Conservation (phyloP, 1,284 basidiomycete genomes). For the Kwoniella shivajii region DNA sequence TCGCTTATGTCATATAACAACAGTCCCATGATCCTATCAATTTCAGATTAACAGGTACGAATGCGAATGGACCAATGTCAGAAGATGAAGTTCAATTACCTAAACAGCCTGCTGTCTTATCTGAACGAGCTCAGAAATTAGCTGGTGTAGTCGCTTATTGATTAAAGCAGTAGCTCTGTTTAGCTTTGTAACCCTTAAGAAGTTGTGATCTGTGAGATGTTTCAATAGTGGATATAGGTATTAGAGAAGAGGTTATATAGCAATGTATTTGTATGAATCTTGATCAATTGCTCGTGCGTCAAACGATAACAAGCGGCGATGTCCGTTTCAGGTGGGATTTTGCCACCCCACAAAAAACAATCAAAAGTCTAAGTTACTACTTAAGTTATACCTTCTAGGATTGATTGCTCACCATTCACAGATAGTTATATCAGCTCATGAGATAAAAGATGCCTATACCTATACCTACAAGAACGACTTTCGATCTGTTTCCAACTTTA, state of each 20-base stretch:
- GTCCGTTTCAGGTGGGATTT: no score
- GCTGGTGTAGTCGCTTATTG: conserved; percentile 20
- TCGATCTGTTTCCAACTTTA: conserved; percentile 60
- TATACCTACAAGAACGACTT: not conserved
- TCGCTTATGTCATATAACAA: not conserved
- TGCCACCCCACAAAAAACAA: no score
- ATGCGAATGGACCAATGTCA: conserved; percentile 19
- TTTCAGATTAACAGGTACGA: conserved; percentile 34
- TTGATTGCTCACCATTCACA: no score
- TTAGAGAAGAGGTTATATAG: no score
- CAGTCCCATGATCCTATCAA: conserved; percentile 43
- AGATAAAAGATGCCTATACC: conserved; percentile 34
- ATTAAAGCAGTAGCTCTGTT: no score
- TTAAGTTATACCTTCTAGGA: no score
- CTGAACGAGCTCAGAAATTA: conserved; percentile 14
- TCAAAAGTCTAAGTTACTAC: no score
- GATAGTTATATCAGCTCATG: no score
- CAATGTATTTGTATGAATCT: no score
- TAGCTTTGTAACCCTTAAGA: no score
- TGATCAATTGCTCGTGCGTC: no score
- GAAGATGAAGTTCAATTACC: conserved; percentile 28
- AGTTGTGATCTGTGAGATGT: not conserved
- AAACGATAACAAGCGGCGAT: no score
- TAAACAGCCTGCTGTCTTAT: conserved; percentile 15
- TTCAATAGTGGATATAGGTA: not conserved